phyloP scores from a whole-genome alignment of 768 basidiomycete genomes.

The Pleurotus ostreatus region DNA sequence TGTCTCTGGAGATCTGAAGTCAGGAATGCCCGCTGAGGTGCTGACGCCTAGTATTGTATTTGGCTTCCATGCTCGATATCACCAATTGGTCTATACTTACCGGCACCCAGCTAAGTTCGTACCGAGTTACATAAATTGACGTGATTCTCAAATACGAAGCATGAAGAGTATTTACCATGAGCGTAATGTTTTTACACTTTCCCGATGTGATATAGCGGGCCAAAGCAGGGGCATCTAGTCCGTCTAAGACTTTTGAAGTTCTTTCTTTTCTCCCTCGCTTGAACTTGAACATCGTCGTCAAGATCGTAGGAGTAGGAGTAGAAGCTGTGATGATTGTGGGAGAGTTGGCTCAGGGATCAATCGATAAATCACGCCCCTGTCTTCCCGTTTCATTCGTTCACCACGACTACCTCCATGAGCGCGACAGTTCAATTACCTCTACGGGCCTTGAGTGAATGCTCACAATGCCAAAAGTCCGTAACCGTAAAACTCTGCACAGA shows the following conservation, averaged over 20 bases:
- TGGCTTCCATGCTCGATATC: too few relatives aligned
- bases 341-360: too few relatives aligned
- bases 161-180: conserved; percentile 54
- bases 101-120: conserved; percentile 56
- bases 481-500: not conserved
- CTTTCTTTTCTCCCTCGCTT: not conserved
- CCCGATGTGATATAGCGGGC: conserved; percentile 69
- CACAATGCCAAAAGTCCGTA: not conserved
- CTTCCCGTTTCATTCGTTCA: too few relatives aligned
- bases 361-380: too few relatives aligned
- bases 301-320: too few relatives aligned
- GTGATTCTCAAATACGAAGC: not conserved
- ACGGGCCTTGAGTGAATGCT: not conserved
- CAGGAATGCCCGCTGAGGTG: conserved; percentile 82
- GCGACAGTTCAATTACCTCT: not conserved
- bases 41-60: conserved; percentile 50
- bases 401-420: not conserved
- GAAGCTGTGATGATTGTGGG: too few relatives aligned
- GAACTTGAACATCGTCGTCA: too few relatives aligned
- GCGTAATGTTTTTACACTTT: conserved; percentile 61
- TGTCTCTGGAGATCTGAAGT: conserved; percentile 84
- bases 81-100: conserved; percentile 28
- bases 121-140: not conserved
- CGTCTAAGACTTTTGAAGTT: conserved; percentile 23
- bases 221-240: conserved; percentile 29